These are phyloP conservation scores for Sugiyamaella novakii DNA, from an alignment of 1,139 yeast genomes.

Conservation along the genomic window DNA sequence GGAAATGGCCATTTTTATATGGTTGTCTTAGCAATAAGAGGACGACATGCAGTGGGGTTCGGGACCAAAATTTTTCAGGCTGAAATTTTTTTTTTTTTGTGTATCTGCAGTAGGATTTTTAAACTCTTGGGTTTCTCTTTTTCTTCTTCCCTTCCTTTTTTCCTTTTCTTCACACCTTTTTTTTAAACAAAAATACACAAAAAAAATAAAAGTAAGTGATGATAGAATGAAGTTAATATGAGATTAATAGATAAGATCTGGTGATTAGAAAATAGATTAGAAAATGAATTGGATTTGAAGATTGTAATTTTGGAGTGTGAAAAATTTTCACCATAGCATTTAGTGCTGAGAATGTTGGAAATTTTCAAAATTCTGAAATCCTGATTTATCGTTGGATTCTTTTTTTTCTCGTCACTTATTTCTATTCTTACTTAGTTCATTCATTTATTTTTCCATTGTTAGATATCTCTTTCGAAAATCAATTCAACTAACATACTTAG, in stretches of 20 bases:
- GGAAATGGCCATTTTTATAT: too few relatives aligned
- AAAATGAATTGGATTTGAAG: background rate
- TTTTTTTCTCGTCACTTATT: background rate
- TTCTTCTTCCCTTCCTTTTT: conserved; percentile 18
- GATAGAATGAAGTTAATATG: background rate
- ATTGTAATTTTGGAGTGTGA: background rate
- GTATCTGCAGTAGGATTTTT: conserved; percentile 11
- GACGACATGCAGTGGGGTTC: conserved; percentile 11
- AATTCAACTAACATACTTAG: conserved; percentile 11
- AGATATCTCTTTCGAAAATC: background rate
- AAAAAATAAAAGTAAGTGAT: conserved; percentile 21
- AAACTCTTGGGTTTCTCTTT: conserved; percentile 4
- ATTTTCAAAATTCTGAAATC: too few relatives aligned
- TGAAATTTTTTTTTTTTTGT: conserved; percentile 15
- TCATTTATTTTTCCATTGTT: conserved; percentile 3
- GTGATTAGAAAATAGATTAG: too few relatives aligned
- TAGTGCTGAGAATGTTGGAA: too few relatives aligned
- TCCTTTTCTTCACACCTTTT: conserved; percentile 21
- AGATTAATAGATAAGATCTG: background rate
- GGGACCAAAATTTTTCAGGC: conserved; percentile 18
- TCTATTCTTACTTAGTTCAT: background rate
- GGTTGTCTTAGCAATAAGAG: too few relatives aligned
- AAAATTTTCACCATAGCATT: background rate
- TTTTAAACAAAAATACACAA: conserved; percentile 19
- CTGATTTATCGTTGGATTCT: too few relatives aligned